Evolutionary conservation across 805 yeast species (phyloP), one percentile per base, ranked within the genome.

Genomic region (Starmerella sirachaensis): DNA sequence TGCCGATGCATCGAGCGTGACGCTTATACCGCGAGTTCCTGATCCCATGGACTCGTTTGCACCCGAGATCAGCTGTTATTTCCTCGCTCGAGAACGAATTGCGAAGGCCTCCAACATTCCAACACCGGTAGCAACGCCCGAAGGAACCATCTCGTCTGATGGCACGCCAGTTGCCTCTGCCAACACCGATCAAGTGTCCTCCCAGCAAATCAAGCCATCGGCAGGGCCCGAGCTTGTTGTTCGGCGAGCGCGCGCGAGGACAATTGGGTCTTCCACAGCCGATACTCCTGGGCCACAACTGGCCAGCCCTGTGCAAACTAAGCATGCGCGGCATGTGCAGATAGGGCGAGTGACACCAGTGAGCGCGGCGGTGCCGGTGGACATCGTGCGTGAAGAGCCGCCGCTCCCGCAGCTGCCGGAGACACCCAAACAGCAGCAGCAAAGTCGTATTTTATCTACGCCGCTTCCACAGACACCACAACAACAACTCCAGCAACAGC

Each of bases 21-120:
- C 34, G 12, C 27, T 31, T 9, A 27, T 26, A 5, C 27, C 34
- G 5, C 34, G 34, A 21, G 10, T 29, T 12, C 37, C 38, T 22
- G 30, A 84, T 58, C 96, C 97, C 12, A 81, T 94, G 1, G 66
- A 70, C 37, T 88, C 86, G 1, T 86, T 71, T 57, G 93, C 86
- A 59, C 97, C 98, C 0, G 65, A 86, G 46, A 62, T 88, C 10
- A 83, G 94, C 6, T 78, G 88, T 26, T 91, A 91, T 56, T 78
- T 73, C 53, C 66, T 91, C 46, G 94, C 85, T 13, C 77, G 74
- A 37, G 98, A 91, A 60, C 81, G 83, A 78, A 55, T 69, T 45
- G 74, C 70, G 52, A 58, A 73, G 68, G 57, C n/a, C n/a, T n/a
- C n/a, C n/a, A n/a, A n/a, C n/a, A n/a, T n/a, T n/a, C n/a, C n/a